These are phyloP conservation scores for Actinidia arguta DNA, from an alignment of 179 eudicot genomes.

Conservation along the genomic window DNA sequence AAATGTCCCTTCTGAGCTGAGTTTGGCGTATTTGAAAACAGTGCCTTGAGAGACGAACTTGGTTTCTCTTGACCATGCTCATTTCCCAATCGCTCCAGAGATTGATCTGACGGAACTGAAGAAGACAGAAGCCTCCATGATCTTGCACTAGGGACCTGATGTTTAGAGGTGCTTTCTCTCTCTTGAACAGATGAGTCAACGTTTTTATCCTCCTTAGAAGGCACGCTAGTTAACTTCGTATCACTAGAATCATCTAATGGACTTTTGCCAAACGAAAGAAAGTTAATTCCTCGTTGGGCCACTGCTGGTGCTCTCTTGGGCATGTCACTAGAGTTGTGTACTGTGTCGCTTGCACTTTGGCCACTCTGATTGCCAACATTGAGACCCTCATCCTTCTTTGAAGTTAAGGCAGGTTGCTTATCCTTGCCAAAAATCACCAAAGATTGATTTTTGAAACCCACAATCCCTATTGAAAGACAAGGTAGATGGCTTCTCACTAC, in stretches of 20 bases:
- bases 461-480: constrained; percentile 21
- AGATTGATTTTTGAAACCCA: constrained; percentile 31
- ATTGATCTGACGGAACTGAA: constrained; percentile 28
- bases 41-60: constrained; percentile 47
- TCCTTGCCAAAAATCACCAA: constrained; percentile 28
- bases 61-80: constrained; percentile 26
- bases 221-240: constrained; percentile 23
- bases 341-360: constrained; percentile 19
- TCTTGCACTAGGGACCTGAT: constrained; percentile 27
- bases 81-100: constrained; percentile 15
- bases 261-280: constrained; percentile 38
- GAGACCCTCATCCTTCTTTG: constrained; percentile 31
- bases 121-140: constrained; percentile 25
- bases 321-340: constrained; percentile 12
- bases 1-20: constrained; percentile 42
- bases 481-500: constrained; percentile 27
- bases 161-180: constrained; percentile 23
- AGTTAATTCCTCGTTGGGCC: constrained; percentile 38
- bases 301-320: constrained; percentile 29
- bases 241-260: constrained; percentile 25
- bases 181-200: constrained; percentile 28
- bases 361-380: constrained; percentile 29
- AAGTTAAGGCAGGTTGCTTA: constrained; percentile 27
- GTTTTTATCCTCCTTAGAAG: constrained; percentile 25
- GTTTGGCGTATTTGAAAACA: constrained; percentile 29